Evolutionary conservation across 305 asterid species (phyloP).

Genomic region (Coffea humblotiana): DNA sequence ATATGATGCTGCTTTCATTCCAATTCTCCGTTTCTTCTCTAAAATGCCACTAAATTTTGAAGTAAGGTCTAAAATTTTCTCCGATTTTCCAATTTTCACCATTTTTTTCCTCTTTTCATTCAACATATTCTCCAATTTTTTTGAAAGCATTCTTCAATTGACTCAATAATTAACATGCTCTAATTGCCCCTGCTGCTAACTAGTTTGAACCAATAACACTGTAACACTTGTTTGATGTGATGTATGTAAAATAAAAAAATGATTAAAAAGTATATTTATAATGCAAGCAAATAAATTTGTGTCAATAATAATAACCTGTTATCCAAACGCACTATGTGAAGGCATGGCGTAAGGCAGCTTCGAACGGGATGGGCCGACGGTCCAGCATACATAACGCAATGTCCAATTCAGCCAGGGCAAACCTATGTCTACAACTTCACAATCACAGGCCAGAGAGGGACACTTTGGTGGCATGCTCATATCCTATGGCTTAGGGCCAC

Average conservation of each 20-base stretch:
- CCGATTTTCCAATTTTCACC: too few species aligned
- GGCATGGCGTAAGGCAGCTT: conserved; percentile 75
- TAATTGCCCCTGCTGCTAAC: too few species aligned
- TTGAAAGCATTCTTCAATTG: background rate
- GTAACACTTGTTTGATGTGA: too few species aligned
- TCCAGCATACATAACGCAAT: conserved; percentile 74
- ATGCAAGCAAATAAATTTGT: too few species aligned
- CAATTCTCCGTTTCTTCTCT: background rate
- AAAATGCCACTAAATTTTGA: too few species aligned
- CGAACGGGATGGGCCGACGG: conserved; percentile 86
- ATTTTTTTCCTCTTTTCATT: too few species aligned
- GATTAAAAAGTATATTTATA: too few species aligned
- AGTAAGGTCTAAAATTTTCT: too few species aligned
- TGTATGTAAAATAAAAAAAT: too few species aligned
- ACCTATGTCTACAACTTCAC: conserved; percentile 64
- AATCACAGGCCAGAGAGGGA: conserved; percentile 65
- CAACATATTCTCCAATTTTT: background rate
- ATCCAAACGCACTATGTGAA: conserved; percentile 1
- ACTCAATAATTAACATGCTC: background rate
- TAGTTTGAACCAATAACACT: too few species aligned
- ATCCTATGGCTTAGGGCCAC: background rate
- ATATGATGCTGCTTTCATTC: background rate
- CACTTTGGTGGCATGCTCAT: conserved; percentile 82
- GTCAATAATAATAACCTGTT: too few species aligned
- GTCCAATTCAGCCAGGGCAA: conserved; percentile 62